Conservation (phyloP, 768 basidiomycete species). For the Collybia mongolica region DNA sequence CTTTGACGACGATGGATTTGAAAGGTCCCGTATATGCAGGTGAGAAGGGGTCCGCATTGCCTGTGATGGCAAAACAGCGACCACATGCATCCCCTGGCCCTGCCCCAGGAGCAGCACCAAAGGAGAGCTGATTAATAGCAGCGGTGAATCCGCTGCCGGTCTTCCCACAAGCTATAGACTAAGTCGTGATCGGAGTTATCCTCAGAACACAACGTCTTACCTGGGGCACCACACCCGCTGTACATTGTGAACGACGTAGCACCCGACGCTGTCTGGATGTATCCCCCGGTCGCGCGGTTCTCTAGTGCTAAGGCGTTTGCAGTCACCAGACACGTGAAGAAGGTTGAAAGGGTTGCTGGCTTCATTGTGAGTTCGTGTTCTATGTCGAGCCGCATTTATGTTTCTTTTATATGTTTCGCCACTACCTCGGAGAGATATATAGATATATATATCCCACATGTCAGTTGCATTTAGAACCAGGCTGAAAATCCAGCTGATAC, state of each 20-base stretch:
- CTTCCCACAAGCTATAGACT: conserved; percentile 48
- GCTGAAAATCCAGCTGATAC: neutral
- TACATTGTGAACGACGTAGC: conserved; percentile 58
- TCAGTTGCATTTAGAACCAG: neutral
- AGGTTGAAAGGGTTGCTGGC: conserved; percentile 14
- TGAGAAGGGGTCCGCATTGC: conserved; percentile 48
- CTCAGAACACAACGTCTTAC: conserved; percentile 19
- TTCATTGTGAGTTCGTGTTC: conserved; percentile 15
- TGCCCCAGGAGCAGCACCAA: conserved; percentile 45
- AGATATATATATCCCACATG: conserved; percentile 1
- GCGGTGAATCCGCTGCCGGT: conserved; percentile 50
- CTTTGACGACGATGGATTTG: conserved; percentile 54
- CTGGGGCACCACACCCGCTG: conserved; percentile 47
- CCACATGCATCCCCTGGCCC: conserved; percentile 63
- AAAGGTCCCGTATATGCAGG: conserved; percentile 48
- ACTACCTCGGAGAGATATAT: conserved; percentile 7
- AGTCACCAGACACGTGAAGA: conserved; percentile 18
- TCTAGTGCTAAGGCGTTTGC: conserved; percentile 24
- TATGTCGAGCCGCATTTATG: neutral
- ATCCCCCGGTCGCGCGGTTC: conserved; percentile 44
- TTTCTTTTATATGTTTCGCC: conserved; percentile 14
- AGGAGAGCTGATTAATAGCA: conserved; percentile 57
- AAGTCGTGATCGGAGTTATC: neutral
- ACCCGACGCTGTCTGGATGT: conserved; percentile 52
- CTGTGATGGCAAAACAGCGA: conserved; percentile 57